A percentile compares a stretch with the other conserved stretches of the same genome.
These are phyloP conservation scores for Entoloma clypeatum DNA, from an alignment of 1,284 basidiomycete genomes.

Conservation along the genomic window DNA sequence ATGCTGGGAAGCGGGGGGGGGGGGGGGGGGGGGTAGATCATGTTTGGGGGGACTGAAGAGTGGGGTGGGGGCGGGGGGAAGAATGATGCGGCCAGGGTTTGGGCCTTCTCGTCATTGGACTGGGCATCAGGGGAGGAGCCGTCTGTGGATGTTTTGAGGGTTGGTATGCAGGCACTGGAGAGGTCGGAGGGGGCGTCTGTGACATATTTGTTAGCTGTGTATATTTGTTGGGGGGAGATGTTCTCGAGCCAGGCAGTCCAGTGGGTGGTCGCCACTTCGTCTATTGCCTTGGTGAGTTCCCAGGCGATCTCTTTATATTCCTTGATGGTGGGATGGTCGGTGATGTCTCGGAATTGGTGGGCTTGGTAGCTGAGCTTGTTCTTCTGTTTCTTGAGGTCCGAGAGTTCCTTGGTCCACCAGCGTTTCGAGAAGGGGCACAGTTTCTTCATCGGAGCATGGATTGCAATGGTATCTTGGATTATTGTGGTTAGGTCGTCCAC, in stretches of 20 bases:
- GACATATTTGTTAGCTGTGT: slow-evolving; percentile 2
- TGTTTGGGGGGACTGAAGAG: too few relatives aligned
- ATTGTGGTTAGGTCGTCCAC: too few relatives aligned
- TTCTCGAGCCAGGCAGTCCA: slow-evolving; percentile 11
- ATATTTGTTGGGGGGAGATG: slow-evolving; percentile 5
- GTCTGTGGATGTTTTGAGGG: too few relatives aligned
- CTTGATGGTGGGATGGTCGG: too few relatives aligned
- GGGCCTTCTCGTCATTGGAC: slow-evolving; percentile 6
- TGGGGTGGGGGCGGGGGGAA: slow-evolving; percentile 6
- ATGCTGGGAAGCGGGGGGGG: not conserved
- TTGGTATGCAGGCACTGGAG: slow-evolving; percentile 1
- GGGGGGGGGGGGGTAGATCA: too few relatives aligned
- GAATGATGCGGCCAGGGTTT: too few relatives aligned
- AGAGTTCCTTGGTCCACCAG: slow-evolving; percentile 5
- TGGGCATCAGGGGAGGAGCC: too few relatives aligned
- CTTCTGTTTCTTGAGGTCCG: not conserved
- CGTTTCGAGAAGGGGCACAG: slow-evolving; percentile 3
- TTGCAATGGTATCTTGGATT: slow-evolving; percentile 1
- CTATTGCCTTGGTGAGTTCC: not conserved
- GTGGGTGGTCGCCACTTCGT: too few relatives aligned
- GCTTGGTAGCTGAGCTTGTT: not conserved
- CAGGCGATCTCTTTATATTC: not conserved
- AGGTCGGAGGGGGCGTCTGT: slow-evolving; percentile 5
- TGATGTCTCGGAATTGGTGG: too few relatives aligned
- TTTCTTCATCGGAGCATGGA: not conserved